phyloP scores from a whole-genome alignment of 441 rosid species.

The Jatropha multifida region DNA sequence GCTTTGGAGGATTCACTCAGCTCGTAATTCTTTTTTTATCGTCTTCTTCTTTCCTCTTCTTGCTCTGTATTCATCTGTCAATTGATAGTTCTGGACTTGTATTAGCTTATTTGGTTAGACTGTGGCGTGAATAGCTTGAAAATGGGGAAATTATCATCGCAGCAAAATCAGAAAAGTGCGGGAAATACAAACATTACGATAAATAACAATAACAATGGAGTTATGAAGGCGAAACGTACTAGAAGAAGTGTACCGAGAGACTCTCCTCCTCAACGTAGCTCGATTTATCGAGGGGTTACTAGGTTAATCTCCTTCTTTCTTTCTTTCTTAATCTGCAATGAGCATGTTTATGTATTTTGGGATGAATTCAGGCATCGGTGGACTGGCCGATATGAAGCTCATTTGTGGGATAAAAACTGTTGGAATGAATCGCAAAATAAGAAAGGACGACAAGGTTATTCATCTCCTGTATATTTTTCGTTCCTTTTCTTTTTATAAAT shows the following conservation, averaged over 20 bases:
- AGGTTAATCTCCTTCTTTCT: constrained; percentile 32
- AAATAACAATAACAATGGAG: constrained; percentile 25
- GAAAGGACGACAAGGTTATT: constrained; percentile 65
- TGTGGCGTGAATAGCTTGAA: no score
- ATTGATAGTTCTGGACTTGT: background rate
- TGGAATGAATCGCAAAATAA: constrained; percentile 72
- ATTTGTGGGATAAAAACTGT: constrained; percentile 69
- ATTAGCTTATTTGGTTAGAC: background rate
- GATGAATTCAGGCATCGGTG: constrained; percentile 38
- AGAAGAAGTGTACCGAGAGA: constrained; percentile 71
- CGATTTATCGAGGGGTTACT: constrained; percentile 83
- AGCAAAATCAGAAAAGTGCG: constrained; percentile 32
- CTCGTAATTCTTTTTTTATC: background rate
- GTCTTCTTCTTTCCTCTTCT: background rate
- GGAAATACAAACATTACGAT: background rate
- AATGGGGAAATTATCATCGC: constrained; percentile 46
- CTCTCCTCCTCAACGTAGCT: constrained; percentile 86
- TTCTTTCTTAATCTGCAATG: background rate
- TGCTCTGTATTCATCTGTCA: background rate
- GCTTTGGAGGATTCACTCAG: constrained; percentile 29
- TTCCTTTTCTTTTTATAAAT: background rate
- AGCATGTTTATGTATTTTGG: background rate
- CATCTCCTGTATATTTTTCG: background rate
- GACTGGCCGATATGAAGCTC: constrained; percentile 71
- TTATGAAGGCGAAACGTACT: constrained; percentile 57